Base-by-base conservation (phyloP, 192 early-diverging fungal species). In the Gonapodya sp. region DNA sequence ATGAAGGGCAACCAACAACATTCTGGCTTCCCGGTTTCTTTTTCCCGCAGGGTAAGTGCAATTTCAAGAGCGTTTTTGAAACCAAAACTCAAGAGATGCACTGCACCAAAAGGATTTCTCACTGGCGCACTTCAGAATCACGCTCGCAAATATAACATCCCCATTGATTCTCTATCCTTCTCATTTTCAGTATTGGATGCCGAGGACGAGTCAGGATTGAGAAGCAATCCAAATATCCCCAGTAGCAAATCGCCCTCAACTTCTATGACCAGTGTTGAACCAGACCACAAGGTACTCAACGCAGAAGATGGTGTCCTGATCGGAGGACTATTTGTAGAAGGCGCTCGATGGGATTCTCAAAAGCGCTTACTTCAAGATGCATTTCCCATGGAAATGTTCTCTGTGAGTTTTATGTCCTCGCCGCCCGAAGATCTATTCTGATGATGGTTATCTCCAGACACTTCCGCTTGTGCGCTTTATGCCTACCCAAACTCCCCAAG, bases 1-100 rank as follows among this genome's bases (percentile, higher is more conserved):
- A 84, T 1, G 73, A 84, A 18, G 90, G 90, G 0, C 89, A 91
- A 80, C 90, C 90, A 14, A 73, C 79, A 18, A 85, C 85, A 1
- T 91, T 91, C 82, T 91, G 90, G 90, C 81, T 91, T 1, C 87
- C 90, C 2, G 90, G 90, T 2, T 91, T 91, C 84, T 91, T 90
- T 80, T 91, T 91, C 85, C 90, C 90, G 35, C 90, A 91, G 87
- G 88, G 86, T 87, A 64, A 72, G 73, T 16, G 46, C 8, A n/a
- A n/a, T n/a, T n/a, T n/a, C n/a, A n/a, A n/a, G n/a, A n/a, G n/a
- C n/a, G n/a, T n/a, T n/a, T n/a, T n/a, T n/a, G n/a, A n/a, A n/a
- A n/a, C n/a, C n/a, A n/a, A n/a, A n/a, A n/a, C n/a, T n/a, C n/a
- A n/a, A n/a, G n/a, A n/a, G n/a, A n/a, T n/a, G n/a, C n/a, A n/a